A percentile compares a stretch with the other conserved stretches of the same genome.
These are phyloP conservation scores for Fusarium redolens DNA, from an alignment of 2,329 filamentous ascomycete genomes.

Conservation along the genomic window DNA sequence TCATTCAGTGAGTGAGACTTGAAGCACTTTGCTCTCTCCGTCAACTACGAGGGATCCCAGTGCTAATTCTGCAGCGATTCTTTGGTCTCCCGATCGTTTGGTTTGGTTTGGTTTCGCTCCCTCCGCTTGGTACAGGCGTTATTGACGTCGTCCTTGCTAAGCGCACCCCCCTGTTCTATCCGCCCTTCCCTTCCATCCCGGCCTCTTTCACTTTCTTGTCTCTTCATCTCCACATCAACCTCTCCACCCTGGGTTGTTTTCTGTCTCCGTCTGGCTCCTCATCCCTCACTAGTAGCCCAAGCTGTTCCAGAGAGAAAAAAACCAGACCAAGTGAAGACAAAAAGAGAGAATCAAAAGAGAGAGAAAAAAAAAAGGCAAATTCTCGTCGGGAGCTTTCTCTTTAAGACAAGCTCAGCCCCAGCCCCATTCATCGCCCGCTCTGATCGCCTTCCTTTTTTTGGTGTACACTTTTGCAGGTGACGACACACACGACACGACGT, in stretches of 20 bases:
- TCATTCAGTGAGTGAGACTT: not conserved
- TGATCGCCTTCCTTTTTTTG: slow-evolving; percentile 34
- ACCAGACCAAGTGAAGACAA: not conserved
- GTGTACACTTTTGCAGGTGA: slow-evolving; percentile 29
- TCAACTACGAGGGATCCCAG: not conserved
- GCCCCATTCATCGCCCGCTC: slow-evolving; percentile 16
- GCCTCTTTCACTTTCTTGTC: slow-evolving; percentile 24
- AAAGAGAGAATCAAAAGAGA: not conserved
- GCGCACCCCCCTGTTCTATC: slow-evolving; percentile 7
- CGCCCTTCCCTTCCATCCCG: slow-evolving; percentile 19
- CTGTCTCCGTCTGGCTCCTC: slow-evolving; percentile 30
- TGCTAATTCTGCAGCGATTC: not conserved
- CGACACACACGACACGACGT: slow-evolving; percentile 23
- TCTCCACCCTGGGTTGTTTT: slow-evolving; percentile 30
- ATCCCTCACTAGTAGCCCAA: slow-evolving; percentile 26
- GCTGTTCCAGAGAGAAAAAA: not conserved
- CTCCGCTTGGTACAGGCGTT: slow-evolving; percentile 28
- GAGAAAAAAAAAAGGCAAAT: not conserved
- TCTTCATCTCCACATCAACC: slow-evolving; percentile 37
- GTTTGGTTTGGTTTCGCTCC: slow-evolving; percentile 33
- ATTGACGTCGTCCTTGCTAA: slow-evolving; percentile 34
- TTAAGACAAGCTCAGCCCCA: slow-evolving; percentile 39
- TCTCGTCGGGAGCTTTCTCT: slow-evolving; percentile 24
- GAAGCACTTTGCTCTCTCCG: slow-evolving; percentile 1
- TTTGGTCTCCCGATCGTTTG: slow-evolving; percentile 31